Base-by-base conservation (phyloP, 148 eudicot genomes). In the Camellia granthamiana region DNA sequence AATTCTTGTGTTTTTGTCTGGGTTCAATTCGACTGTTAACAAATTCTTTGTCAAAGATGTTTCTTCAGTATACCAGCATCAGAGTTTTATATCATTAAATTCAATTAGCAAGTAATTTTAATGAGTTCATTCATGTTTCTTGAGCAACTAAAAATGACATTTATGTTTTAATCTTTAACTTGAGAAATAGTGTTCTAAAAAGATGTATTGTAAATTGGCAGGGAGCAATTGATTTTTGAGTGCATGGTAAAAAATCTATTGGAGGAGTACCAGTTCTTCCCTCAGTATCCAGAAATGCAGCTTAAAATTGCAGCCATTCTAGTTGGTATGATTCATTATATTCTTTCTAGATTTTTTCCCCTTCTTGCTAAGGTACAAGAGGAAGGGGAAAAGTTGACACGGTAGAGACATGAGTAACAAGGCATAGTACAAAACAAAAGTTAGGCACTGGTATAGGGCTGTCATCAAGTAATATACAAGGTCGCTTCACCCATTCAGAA, bases 241-340 rank as follows among this genome's bases (percentile, higher is more conserved):
- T 62, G 8, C 47, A 62, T 75, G 54, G 59, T 75, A 58, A 15
- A 43, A 9, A 75, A 75, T 19, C 66, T 75, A 41, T 75, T 75
- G 16, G 78, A n/a, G 23, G 78, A 75, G 66, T 75, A 6, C 30
- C 21, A 52, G 47, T 75, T 59, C 21, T 75, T 75, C 52, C 66
- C 78, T 59, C 46, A 21, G 52, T 75, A 75, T 59, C 78, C 78
- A 58, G 78, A 42, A 42, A 9, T 5, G 13, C 78, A 59, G 78
- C 78, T 75, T n/a, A 75, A 75, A 42, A 59, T 19, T 54, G 65
- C 67, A 18, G 78, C 78, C 2, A 15, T 75, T 75, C 52, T 75
- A 41, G 21, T 59, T 3, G 78, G 78, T 75, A 58, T 15, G 78
- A 18, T 75, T 75, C 38, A 61, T 75, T 2, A 9, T 46, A 19